Conservation (phyloP, 2,329 filamentous ascomycete species). For the Colletotrichum horii region DNA sequence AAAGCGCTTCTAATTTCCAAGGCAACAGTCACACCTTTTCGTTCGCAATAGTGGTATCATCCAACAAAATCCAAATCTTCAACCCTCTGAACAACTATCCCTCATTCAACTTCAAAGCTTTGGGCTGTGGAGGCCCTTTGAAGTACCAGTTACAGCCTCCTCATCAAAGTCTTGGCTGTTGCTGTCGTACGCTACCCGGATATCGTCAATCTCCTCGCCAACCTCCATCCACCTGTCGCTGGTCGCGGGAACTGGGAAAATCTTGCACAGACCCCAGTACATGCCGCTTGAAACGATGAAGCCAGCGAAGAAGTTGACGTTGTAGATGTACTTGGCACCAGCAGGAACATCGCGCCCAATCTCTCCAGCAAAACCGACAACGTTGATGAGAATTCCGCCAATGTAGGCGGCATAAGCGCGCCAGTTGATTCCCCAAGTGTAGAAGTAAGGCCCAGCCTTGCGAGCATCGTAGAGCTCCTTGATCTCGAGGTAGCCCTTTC, state of each 20-base stretch:
- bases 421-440: slow-evolving; percentile 77
- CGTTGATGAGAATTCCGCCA: slow-evolving; percentile 84
- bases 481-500: slow-evolving; percentile 80
- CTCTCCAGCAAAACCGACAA: slow-evolving; percentile 88
- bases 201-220: slow-evolving; percentile 64
- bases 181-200: slow-evolving; percentile 51
- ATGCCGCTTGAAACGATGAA: slow-evolving; percentile 71
- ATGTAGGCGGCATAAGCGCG: slow-evolving; percentile 85
- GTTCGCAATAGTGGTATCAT: slow-evolving; percentile 12
- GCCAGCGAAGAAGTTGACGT: slow-evolving; percentile 88
- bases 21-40: neutral
- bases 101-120: neutral
- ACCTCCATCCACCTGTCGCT: slow-evolving; percentile 82
- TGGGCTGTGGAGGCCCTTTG: neutral
- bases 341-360: slow-evolving; percentile 74
- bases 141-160: slow-evolving; percentile 20
- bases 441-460: slow-evolving; percentile 74
- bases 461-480: slow-evolving; percentile 80
- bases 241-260: slow-evolving; percentile 76
- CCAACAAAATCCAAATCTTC: neutral
- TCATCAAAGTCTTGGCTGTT: slow-evolving; percentile 45
- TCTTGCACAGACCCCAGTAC: slow-evolving; percentile 74
- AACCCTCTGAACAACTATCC: neutral
- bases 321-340: slow-evolving; percentile 86
- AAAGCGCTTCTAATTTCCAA: neutral